Conservation (phyloP, 306 rosid genomes). For the Canavalia gladiata region DNA sequence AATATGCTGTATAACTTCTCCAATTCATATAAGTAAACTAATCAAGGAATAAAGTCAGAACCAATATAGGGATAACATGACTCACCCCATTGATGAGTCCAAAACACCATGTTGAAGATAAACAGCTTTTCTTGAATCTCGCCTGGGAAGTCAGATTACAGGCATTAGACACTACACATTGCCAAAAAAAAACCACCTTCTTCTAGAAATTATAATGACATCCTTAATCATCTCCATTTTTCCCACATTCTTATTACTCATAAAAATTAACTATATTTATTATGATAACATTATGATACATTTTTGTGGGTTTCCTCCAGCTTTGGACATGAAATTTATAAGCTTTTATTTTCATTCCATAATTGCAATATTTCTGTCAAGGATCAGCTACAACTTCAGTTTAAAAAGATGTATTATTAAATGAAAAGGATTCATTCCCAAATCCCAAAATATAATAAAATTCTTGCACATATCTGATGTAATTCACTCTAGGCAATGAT, state of each 20-base stretch:
- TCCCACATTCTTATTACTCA: not conserved
- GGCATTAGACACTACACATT: slow-evolving; percentile 41
- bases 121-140: slow-evolving; percentile 89
- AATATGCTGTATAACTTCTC: not conserved
- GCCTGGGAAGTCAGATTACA: slow-evolving; percentile 66
- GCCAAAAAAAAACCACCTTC: slow-evolving; percentile 10
- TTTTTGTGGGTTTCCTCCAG: not conserved
- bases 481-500: slow-evolving; percentile 1
- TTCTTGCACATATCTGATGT: slow-evolving; percentile 22
- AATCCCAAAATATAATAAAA: not conserved
- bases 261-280: slow-evolving; percentile 5
- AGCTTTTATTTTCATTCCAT: not conserved
- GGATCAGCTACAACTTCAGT: not conserved
- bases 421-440: not conserved
- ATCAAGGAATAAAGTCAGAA: slow-evolving; percentile 33
- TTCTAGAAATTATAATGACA: slow-evolving; percentile 34
- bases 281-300: slow-evolving; percentile 14
- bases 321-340: not conserved
- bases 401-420: slow-evolving; percentile 2
- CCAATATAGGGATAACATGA: slow-evolving; percentile 38
- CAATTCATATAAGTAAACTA: slow-evolving; percentile 15
- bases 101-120: slow-evolving; percentile 92
- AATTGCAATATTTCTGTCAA: not conserved
- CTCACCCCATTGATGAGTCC: slow-evolving; percentile 98
- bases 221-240: slow-evolving; percentile 21